Evolutionary conservation across 768 basidiomycete species (phyloP).

Genomic region (Trametes maxima): DNA sequence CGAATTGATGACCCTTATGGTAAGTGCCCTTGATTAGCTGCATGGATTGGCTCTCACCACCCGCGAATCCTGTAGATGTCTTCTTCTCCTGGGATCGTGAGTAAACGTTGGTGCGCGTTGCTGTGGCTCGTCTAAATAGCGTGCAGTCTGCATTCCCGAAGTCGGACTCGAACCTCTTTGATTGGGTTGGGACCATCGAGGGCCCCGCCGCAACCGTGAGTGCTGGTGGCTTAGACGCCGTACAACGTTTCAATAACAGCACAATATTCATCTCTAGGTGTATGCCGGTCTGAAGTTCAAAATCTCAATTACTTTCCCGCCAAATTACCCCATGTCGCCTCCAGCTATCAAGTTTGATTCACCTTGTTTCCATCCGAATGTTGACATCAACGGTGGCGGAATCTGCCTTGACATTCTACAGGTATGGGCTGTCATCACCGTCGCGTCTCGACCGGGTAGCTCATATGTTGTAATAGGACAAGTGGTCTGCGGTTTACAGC

Average conservation of each 20-base stretch:
- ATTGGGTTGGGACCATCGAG: constrained; percentile 89
- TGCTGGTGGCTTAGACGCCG: constrained; percentile 13
- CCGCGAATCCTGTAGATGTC: constrained; percentile 63
- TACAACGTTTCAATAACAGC: constrained; percentile 1
- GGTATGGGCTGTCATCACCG: constrained; percentile 33
- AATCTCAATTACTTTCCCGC: constrained; percentile 81
- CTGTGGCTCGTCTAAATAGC: not conserved
- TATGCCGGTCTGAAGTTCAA: constrained; percentile 82
- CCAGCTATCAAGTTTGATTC: constrained; percentile 87
- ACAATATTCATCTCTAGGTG: constrained; percentile 45
- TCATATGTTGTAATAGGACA: constrained; percentile 54
- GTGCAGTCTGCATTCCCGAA: constrained; percentile 86
- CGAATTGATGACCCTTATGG: constrained; percentile 90
- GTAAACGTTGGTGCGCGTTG: constrained; percentile 31
- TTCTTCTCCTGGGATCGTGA: constrained; percentile 83
- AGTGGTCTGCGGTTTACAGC: constrained; percentile 93
- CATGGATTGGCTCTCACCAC: not conserved
- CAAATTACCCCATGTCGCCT: constrained; percentile 86
- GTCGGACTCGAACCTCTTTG: constrained; percentile 82
- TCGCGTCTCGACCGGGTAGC: not conserved
- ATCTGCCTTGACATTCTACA: constrained; percentile 91
- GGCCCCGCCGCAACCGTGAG: constrained; percentile 76
- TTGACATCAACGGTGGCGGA: constrained; percentile 73
- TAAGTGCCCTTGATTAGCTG: constrained; percentile 37
- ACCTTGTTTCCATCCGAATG: constrained; percentile 91